phyloP scores from a whole-genome alignment of 1,139 yeast genomes.

The Suhomyces atakaporum region DNA sequence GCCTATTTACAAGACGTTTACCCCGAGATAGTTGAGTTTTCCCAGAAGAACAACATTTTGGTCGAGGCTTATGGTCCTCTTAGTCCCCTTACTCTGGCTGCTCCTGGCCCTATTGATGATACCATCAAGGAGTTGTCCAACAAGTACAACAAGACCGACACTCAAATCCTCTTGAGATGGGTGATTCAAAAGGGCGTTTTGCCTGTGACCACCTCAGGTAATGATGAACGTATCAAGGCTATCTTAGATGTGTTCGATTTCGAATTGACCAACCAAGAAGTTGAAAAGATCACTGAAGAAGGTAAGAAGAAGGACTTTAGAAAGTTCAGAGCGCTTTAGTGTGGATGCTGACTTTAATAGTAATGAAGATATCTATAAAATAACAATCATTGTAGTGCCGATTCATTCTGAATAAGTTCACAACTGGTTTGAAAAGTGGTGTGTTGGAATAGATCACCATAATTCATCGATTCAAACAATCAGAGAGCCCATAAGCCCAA shows the following conservation, averaged over 20 bases:
- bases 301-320: conserved; percentile 29
- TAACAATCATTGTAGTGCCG: too few relatives aligned
- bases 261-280: conserved; percentile 24
- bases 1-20: conserved; percentile 71
- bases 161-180: conserved; percentile 42
- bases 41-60: conserved; percentile 52
- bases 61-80: conserved; percentile 73
- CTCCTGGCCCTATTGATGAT: conserved; percentile 30
- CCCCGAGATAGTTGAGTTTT: conserved; percentile 62
- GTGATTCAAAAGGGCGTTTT: conserved; percentile 38
- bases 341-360: neutral
- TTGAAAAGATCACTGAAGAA: conserved; percentile 28
- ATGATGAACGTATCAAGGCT: conserved; percentile 22
- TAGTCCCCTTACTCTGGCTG: conserved; percentile 39
- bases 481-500: too few relatives aligned
- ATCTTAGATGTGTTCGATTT: conserved; percentile 26
- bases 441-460: too few relatives aligned
- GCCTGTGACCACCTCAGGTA: conserved; percentile 31
- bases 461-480: too few relatives aligned
- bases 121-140: conserved; percentile 24
- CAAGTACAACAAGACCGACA: conserved; percentile 33
- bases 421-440: too few relatives aligned
- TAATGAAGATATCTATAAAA: too few relatives aligned
- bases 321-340: conserved; percentile 18
- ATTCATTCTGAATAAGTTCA: too few relatives aligned